Conservation (phyloP, 441 rosid genomes). For the Populus hybrid region DNA sequence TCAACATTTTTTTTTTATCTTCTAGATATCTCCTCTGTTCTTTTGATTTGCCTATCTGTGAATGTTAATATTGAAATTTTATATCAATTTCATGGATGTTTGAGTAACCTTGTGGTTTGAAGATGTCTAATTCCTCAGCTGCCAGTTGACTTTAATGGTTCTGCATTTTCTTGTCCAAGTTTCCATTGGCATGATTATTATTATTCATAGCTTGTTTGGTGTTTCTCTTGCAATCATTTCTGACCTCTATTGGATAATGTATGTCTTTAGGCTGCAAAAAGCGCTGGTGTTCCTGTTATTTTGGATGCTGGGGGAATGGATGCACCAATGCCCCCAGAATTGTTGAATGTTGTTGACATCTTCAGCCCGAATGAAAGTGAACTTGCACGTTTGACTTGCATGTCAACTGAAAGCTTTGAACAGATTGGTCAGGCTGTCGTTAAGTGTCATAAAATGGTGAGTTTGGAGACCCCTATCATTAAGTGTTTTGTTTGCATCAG, state of each 20-base stretch:
- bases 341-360: slow-evolving; percentile 57
- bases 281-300: slow-evolving; percentile 76
- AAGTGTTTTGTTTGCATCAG: background rate
- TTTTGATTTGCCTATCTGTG: background rate
- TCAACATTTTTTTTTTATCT: too few relatives aligned
- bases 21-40: too few relatives aligned
- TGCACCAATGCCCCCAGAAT: slow-evolving; percentile 59
- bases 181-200: background rate
- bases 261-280: slow-evolving; percentile 67
- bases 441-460: slow-evolving; percentile 67
- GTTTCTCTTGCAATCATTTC: background rate
- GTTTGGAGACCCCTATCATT: slow-evolving; percentile 9
- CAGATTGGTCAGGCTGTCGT: slow-evolving; percentile 63
- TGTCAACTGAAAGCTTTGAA: slow-evolving; percentile 75
- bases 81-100: background rate
- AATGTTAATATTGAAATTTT: background rate
- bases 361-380: slow-evolving; percentile 92
- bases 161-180: background rate
- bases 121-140: background rate
- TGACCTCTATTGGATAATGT: slow-evolving; percentile 12
- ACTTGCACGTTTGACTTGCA: slow-evolving; percentile 69
- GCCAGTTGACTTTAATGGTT: background rate
- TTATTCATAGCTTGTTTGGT: background rate
- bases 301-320: slow-evolving; percentile 98
- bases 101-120: background rate